These are phyloP conservation scores for Davidsoniella virescens DNA, from an alignment of 2,329 filamentous ascomycete genomes.

Conservation along the genomic window DNA sequence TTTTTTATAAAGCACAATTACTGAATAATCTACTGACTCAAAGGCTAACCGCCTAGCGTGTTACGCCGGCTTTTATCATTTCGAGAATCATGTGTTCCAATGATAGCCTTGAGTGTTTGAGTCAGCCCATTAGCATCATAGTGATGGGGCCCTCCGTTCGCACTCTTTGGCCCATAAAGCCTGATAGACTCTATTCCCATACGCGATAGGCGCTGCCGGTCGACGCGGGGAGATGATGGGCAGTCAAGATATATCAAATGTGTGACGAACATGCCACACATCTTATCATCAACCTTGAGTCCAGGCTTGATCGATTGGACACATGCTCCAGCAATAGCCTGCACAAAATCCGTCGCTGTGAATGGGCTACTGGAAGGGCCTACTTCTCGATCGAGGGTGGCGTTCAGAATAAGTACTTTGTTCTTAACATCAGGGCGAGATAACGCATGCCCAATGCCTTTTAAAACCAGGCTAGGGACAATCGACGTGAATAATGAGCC, in stretches of 20 bases:
- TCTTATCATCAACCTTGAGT: constrained; percentile 24
- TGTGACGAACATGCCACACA: constrained; percentile 54
- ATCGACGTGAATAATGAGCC: constrained; percentile 88
- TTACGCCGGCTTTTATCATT: constrained; percentile 28
- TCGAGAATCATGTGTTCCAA: constrained; percentile 38
- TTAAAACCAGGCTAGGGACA: constrained; percentile 63
- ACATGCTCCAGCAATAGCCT: constrained; percentile 60
- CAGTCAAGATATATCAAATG: constrained; percentile 71
- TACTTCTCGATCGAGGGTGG: constrained; percentile 71
- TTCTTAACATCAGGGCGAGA: constrained; percentile 31
- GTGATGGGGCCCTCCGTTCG: constrained; percentile 27
- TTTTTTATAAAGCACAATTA: too few relatives aligned
- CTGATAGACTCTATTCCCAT: constrained; percentile 64
- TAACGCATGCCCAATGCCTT: constrained; percentile 50
- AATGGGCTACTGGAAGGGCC: constrained; percentile 51
- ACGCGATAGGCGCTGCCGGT: constrained; percentile 43
- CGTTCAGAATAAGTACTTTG: constrained; percentile 77
- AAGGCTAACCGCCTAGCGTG: constrained; percentile 21
- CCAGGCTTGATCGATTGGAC: constrained; percentile 44
- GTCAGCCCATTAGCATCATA: constrained; percentile 65
- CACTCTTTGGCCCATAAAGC: constrained; percentile 51
- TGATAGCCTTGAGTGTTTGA: constrained; percentile 60
- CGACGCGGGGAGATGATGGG: constrained; percentile 50
- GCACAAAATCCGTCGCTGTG: constrained; percentile 65
- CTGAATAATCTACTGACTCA: too few relatives aligned